Evolutionary conservation across 2,329 filamentous ascomycete species (phyloP), one percentile per base, ranked within the genome.

Genomic region (Colletotrichum chrysophilum): DNA sequence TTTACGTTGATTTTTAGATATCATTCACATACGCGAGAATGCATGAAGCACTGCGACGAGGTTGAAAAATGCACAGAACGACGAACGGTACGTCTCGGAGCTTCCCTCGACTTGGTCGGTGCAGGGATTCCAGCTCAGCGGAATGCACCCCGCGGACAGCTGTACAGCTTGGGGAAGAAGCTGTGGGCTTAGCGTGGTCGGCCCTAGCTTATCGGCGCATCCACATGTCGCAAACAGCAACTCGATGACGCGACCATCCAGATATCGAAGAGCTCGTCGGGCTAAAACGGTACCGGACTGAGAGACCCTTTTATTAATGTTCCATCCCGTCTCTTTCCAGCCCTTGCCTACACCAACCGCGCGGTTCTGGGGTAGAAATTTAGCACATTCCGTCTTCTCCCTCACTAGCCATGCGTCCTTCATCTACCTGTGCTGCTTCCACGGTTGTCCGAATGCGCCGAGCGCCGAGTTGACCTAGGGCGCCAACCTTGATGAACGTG

Each of bases 261-360:
- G 26, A 67, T 38, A 52, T 71, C 65, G 68, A 77, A 72, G 75
- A 66, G 68, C 75, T 77, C 75, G 61, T 66, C 65, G 52, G 16
- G 60, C 61, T 75, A 60, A 36, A 32, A 34, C 43, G 16, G 21
- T 21, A 18, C 58, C 58, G 43, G 38, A 66, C 60, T 52, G 52
- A 34, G 48, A 32, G 34, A 26, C 55, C 56, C 48, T 70, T 64
- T 26, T 14, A 70, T 36, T 24, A 21, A 34, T 28, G 48, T 36
- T 65, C 43, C 43, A 56, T 65, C 55, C 58, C 43, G 36, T 28
- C 69, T 66, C 21, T 55, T 62, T 16, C 66, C 52, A 58, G 30
- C 30, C 7, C 52, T 34, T n/a, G 12, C 52, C 30, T 28, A 14
- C 52, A 5, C 24, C 28, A 56, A 3, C 14, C 61, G 43, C 61